Evolutionary conservation across 163 green algal species (phyloP).

Genomic region (Coccomyxa subellipsoidea): DNA sequence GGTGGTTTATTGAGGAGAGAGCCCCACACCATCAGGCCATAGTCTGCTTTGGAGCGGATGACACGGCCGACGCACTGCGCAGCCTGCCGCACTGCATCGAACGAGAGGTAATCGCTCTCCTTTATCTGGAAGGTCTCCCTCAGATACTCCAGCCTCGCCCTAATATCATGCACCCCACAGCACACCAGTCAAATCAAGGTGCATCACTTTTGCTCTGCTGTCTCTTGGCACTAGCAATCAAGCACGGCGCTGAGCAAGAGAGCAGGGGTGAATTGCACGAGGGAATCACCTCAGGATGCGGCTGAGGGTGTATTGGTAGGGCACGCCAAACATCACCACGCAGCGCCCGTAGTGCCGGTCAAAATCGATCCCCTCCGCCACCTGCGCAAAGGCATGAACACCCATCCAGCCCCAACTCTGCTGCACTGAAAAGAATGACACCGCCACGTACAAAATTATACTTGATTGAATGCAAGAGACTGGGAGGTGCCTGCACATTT

Average conservation of each 20-base stretch:
- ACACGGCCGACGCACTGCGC: conserved; percentile 98
- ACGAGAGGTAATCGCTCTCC: conserved; percentile 95
- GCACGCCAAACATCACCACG: conserved; percentile 98
- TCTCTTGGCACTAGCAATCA: no score
- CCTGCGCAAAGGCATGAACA: conserved; percentile 58
- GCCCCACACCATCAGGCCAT: conserved; percentile 72
- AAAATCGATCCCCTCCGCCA: conserved; percentile 99
- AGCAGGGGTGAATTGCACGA: background rate
- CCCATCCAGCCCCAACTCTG: background rate
- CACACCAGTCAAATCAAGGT: background rate
- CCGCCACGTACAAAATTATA: no score
- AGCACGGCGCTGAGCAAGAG: no score
- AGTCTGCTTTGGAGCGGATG: conserved; percentile 95
- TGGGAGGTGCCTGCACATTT: no score
- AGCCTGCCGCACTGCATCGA: conserved; percentile 95
- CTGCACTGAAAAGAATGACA: background rate
- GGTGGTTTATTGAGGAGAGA: background rate
- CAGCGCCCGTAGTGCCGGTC: conserved; percentile 94
- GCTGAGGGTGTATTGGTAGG: conserved; percentile 98
- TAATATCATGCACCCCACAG: conserved; percentile 9
- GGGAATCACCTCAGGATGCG: conserved; percentile 70
- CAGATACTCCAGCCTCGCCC: conserved; percentile 93
- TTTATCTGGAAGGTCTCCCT: conserved; percentile 95
- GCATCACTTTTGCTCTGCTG: no score
- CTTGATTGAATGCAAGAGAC: no score